Evolutionary conservation across 2,329 filamentous ascomycete genomes (phyloP).

Genomic region (Lojkania enalia): DNA sequence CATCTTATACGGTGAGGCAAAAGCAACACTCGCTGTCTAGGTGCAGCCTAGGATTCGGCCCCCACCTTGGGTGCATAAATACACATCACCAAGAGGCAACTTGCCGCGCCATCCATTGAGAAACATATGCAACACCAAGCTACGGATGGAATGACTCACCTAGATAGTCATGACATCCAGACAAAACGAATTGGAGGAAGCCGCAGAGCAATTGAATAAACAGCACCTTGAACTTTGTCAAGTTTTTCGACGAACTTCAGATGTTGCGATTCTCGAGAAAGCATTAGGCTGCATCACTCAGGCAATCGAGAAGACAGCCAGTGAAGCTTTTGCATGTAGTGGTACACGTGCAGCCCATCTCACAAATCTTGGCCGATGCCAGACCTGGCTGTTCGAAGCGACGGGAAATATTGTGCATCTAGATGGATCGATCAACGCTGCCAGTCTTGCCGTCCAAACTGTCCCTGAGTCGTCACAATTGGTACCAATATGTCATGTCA

Average conservation of each 20-base stretch:
- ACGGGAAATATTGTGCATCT: constrained; percentile 1
- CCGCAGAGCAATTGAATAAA: constrained; percentile 2
- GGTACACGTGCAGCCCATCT: constrained; percentile 4
- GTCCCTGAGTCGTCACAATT: neutral
- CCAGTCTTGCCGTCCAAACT: neutral
- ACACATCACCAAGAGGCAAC: too few relatives aligned
- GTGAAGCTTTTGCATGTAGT: neutral
- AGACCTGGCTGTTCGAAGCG: neutral
- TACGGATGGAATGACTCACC: too few relatives aligned
- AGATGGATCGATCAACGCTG: constrained; percentile 1
- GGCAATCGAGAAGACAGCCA: constrained; percentile 1
- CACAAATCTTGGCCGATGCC: constrained; percentile 5
- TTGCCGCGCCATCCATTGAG: too few relatives aligned
- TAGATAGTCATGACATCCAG: too few relatives aligned
- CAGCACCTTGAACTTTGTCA: neutral
- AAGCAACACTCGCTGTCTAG: too few relatives aligned
- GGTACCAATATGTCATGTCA: neutral
- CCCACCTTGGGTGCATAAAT: too few relatives aligned
- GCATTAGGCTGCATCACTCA: constrained; percentile 1
- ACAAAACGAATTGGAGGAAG: constrained; percentile 2
- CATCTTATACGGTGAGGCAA: too few relatives aligned
- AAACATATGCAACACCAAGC: too few relatives aligned
- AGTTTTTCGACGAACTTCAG: neutral
- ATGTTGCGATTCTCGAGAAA: neutral
- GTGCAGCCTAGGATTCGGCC: too few relatives aligned